Evolutionary conservation across 148 eudicot species (phyloP).

Genomic region (Linanthus parryae): DNA sequence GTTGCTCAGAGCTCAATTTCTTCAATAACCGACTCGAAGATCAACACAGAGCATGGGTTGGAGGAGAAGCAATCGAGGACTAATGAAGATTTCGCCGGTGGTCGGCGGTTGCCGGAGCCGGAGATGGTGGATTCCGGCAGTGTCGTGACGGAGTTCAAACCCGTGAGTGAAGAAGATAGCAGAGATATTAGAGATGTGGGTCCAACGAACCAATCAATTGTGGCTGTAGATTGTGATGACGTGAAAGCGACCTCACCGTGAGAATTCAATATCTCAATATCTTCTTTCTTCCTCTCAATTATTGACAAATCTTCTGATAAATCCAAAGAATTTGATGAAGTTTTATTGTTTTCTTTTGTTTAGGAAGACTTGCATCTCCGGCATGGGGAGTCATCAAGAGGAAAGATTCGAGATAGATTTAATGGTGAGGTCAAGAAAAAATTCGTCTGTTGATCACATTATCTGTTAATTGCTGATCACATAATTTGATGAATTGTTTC

Average conservation of each 20-base stretch:
- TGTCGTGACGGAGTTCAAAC: slow-evolving; percentile 1
- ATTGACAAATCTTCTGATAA: background rate
- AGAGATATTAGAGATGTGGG: slow-evolving; percentile 24
- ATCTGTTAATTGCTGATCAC: too few species aligned
- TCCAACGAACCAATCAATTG: too few species aligned
- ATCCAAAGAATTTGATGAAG: background rate
- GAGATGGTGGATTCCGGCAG: slow-evolving; percentile 11
- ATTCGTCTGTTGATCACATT: background rate
- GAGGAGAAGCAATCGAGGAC: too few species aligned
- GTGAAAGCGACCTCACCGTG: slow-evolving; percentile 42
- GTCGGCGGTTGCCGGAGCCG: slow-evolving; percentile 12
- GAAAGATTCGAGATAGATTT: slow-evolving; percentile 88
- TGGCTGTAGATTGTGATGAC: slow-evolving; percentile 39
- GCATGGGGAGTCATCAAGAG: slow-evolving; percentile 43
- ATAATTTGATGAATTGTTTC: slow-evolving; percentile 18
- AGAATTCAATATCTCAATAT: slow-evolving; percentile 34
- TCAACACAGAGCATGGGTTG: slow-evolving; percentile 36
- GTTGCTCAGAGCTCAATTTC: slow-evolving; percentile 35
- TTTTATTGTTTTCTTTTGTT: slow-evolving; percentile 1
- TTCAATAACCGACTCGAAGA: slow-evolving; percentile 21
- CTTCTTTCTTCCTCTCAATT: background rate
- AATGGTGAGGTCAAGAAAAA: slow-evolving; percentile 52
- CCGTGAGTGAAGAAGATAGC: slow-evolving; percentile 21
- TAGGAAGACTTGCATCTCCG: slow-evolving; percentile 30
- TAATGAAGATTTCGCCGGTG: slow-evolving; percentile 19